Conservation (phyloP, 257 asterid species). For the Nicotiana undulata region DNA sequence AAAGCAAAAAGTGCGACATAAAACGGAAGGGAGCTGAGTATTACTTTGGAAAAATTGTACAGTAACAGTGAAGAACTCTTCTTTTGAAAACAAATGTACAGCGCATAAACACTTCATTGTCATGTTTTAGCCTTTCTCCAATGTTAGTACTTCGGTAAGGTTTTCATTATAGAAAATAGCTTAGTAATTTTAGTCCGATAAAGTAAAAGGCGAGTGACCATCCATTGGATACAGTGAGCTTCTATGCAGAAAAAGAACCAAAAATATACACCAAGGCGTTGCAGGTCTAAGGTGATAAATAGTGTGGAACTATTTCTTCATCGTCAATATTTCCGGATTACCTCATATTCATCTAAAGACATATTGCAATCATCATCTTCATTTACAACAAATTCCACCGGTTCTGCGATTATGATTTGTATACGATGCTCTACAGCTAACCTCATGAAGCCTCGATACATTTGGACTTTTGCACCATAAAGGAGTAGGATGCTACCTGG, state of each 20-base stretch:
- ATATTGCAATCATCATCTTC: not conserved
- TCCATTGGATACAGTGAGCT: not conserved
- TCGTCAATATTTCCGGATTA: not conserved
- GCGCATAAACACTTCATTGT: not conserved
- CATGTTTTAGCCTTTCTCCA: not conserved
- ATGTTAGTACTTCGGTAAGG: not conserved
- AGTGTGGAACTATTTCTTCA: not conserved
- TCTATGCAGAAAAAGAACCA: not conserved
- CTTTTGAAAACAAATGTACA: too few species aligned
- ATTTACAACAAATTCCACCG: not conserved
- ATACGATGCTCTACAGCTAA: not conserved
- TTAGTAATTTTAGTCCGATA: too few species aligned
- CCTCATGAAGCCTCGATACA: not conserved
- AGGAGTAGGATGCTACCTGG: not conserved
- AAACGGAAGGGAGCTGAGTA: too few species aligned
- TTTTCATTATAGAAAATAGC: too few species aligned
- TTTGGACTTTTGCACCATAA: not conserved
- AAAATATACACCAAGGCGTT: not conserved
- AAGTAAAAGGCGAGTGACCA: not conserved
- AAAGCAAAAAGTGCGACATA: too few species aligned
- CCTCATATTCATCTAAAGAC: not conserved
- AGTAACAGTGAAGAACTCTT: too few species aligned
- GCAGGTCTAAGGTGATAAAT: not conserved
- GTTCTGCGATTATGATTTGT: not conserved
- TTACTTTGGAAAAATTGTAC: too few species aligned